Conservation (phyloP, 805 yeast species). For the Lipomyces kockii region DNA sequence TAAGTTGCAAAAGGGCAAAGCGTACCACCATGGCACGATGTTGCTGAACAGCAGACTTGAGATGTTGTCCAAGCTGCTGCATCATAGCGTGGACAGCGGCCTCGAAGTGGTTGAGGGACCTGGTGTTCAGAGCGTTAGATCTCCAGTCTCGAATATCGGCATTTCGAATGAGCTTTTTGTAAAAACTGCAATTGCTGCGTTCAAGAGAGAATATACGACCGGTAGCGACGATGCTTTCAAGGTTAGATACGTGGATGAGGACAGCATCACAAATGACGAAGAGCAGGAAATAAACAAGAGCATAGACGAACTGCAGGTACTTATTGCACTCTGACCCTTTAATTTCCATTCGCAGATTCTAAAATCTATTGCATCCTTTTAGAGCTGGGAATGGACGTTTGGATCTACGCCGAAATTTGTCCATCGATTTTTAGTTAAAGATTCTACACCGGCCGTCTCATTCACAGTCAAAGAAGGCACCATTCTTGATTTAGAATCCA, state of each 20-base stretch:
- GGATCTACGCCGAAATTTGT: slow-evolving; percentile 78
- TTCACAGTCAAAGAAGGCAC: slow-evolving; percentile 20
- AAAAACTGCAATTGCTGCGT: slow-evolving; percentile 50
- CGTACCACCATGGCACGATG: slow-evolving; percentile 98
- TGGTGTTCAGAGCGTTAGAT: slow-evolving; percentile 76
- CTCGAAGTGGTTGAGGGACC: slow-evolving; percentile 52
- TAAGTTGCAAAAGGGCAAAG: slow-evolving; percentile 76
- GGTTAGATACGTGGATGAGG: slow-evolving; percentile 22
- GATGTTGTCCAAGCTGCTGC: slow-evolving; percentile 62
- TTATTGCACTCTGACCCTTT: background rate
- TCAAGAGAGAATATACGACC: slow-evolving; percentile 44
- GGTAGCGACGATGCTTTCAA: background rate
- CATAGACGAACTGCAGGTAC: slow-evolving; percentile 26
- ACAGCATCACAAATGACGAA: slow-evolving; percentile 7
- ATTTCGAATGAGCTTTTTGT: slow-evolving; percentile 55
- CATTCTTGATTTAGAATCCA: slow-evolving; percentile 9
- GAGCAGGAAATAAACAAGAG: slow-evolving; percentile 10
- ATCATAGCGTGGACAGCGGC: slow-evolving; percentile 50
- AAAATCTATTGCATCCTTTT: background rate
- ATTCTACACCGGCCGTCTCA: slow-evolving; percentile 8
- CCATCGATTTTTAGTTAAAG: slow-evolving; percentile 48
- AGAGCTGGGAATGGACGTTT: slow-evolving; percentile 71
- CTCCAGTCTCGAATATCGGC: slow-evolving; percentile 73
- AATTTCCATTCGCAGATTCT: background rate
- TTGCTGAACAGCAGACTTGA: slow-evolving; percentile 67